Evolutionary conservation across 306 rosid species (phyloP), one percentile per base, ranked within the genome.

Genomic region (Hippophae rhamnoides): DNA sequence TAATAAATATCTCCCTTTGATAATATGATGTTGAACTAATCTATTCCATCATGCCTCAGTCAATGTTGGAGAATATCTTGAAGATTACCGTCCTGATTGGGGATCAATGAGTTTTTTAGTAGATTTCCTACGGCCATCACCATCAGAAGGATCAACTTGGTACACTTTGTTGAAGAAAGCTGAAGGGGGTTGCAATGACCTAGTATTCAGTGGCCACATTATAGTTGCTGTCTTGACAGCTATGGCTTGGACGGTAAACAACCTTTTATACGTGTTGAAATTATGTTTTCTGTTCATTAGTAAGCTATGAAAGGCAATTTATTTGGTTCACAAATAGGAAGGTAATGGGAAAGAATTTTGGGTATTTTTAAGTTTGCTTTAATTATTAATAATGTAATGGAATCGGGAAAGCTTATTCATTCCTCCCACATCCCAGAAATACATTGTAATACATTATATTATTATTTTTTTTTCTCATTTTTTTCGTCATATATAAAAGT

Each of bases 141-240:
- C 66, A 26, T 62, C 80, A 0, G 96, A 87, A 63, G 96, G 92
- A 74, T 54, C 96, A 64, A 45, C 89, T 9, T 92, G 98, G 98
- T 81, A 51, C 79, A 59, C 69, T 92, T 64, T 83, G 70, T 84
- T 92, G 55, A 92, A 62, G 79, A 87, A 74, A 69, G 96, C 98
- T 9, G 98, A 82, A 62, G 98, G 98, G 6, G 98, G 98, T 65
- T 90, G 98, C 82, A 90, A 90, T 66, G 98, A 92, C 80, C 96
- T 92, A 50, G 13, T 92, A 54, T 92, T 78, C 76, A 92, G 98
- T 52, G 98, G 98, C 54, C 98, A 92, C 86, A 82, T 92, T 87
- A 78, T 92, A 10, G 98, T 87, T 71, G 98, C 96, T 14, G 98
- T 81, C 10, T 85, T 92, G 44, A 92, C 98, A 13, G 98, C 96